Percentiles rank a stretch among this genome's conserved stretches.
Evolutionary conservation across 2,329 filamentous ascomycete species (phyloP).

Genomic region (Aplosporella prunicola): DNA sequence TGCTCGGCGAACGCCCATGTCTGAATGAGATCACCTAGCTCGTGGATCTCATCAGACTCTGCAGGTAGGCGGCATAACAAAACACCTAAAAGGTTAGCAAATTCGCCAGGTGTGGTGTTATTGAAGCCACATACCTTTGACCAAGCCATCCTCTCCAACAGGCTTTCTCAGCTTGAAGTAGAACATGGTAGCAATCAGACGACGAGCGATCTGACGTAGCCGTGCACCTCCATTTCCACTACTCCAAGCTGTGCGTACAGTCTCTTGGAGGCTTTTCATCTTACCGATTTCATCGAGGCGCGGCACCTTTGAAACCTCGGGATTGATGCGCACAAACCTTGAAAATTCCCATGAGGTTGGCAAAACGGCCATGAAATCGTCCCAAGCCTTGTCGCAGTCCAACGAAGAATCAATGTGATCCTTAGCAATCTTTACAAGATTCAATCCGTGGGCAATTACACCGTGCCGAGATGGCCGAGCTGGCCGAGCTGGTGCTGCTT

Average conservation of each 20-base stretch:
- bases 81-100: slow-evolving; percentile 9
- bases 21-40: slow-evolving; percentile 12
- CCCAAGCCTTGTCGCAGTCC: slow-evolving; percentile 7
- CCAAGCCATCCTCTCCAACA: background rate
- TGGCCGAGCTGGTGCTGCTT: background rate
- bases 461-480: too few species aligned
- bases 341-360: background rate
- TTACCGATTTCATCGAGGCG: slow-evolving; percentile 10
- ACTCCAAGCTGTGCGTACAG: background rate
- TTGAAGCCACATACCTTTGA: slow-evolving; percentile 1
- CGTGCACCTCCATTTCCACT: background rate
- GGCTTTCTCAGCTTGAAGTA: slow-evolving; percentile 14
- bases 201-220: slow-evolving; percentile 11
- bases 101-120: background rate
- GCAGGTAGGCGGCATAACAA: slow-evolving; percentile 14
- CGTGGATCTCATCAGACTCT: slow-evolving; percentile 6
- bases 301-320: slow-evolving; percentile 7
- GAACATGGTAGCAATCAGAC: slow-evolving; percentile 16
- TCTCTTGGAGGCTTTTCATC: slow-evolving; percentile 4
- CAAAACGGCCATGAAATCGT: background rate
- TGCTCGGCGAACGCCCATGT: slow-evolving; percentile 1
- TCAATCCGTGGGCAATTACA: background rate
- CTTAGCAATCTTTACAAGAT: slow-evolving; percentile 5
- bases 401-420: slow-evolving; percentile 4
- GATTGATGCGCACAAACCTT: slow-evolving; percentile 13